Base-by-base conservation (phyloP, 139 green algal species). In the Asterochloris erici region DNA sequence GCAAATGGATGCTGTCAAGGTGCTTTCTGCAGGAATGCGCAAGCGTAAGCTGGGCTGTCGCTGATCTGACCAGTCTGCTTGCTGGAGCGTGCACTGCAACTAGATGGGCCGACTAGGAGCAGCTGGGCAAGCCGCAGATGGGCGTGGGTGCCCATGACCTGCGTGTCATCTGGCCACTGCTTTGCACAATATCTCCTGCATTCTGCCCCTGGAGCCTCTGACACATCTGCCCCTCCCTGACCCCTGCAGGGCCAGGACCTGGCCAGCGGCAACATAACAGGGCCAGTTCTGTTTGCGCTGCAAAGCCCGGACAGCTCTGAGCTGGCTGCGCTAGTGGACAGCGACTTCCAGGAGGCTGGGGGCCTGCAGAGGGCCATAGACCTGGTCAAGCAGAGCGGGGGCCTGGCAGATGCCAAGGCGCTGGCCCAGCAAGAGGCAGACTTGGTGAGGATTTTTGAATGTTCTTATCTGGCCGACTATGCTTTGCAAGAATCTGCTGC, bases 181-280 rank as follows among this genome's bases (percentile, higher is more conserved):
- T 54, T 54, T 54, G 38, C 38, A 54, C 38, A 54, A 54, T n/a
- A n/a, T 54, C 38, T 54, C 38, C 38, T 54, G 38, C 38, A n/a
- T n/a, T n/a, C n/a, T n/a, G n/a, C n/a, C n/a, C n/a, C n/a, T 73
- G 66, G 10, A 26, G 21, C 9, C 24, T 77, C 21, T 77, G 24
- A 77, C 14, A 26, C 21, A 77, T 77, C 38, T 6, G 38, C 38
- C 38, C 13, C 12, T 23, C 14, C 23, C 1, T 26, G 26, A 27
- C 9, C 15, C 26, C 62, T 74, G 69, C 91, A 96, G 84, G 96
- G 96, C 9, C 96, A 98, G 82, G 97, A 99, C 88, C 88, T 99
- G 81, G 96, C 94, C 0, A 95, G 82, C 62, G 97, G 97, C 60
- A 99, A 99, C 91, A 84, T 99, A 21, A 99, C 97, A 1, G 97